Evolutionary conservation across 768 basidiomycete genomes (phyloP).

Genomic region (Auricularia cornea): DNA sequence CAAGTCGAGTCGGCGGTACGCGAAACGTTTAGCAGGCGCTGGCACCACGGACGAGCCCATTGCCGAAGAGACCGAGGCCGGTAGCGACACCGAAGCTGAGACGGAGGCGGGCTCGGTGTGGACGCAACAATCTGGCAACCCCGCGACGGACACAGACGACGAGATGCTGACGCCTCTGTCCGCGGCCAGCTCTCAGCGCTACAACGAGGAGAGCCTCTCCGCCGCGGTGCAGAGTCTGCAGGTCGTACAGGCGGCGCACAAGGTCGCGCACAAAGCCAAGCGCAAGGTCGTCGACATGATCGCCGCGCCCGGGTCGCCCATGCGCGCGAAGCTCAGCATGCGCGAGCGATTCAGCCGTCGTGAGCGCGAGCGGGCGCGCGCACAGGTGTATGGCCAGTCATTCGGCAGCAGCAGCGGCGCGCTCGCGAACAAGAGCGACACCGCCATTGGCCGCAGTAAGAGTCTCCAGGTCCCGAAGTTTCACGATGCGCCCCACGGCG

Average conservation of each 20-base stretch:
- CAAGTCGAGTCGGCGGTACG: constrained; percentile 2
- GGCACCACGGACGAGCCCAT: background rate
- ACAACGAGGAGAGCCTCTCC: background rate
- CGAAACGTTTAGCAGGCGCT: background rate
- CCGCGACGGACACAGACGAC: constrained; percentile 23
- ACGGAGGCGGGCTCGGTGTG: constrained; percentile 49
- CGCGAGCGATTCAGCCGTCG: background rate
- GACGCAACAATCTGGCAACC: constrained; percentile 29
- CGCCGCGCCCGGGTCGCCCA: background rate
- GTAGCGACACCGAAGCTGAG: constrained; percentile 35
- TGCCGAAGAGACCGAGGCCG: constrained; percentile 15
- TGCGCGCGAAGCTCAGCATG: background rate
- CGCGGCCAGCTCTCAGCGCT: constrained; percentile 16
- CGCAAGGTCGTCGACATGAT: background rate
- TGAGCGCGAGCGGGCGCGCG: background rate
- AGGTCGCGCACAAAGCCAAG: background rate
- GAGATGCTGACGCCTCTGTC: constrained; percentile 27
- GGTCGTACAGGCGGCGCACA: background rate
- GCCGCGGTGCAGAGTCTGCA: background rate
- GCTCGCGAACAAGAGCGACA: background rate
- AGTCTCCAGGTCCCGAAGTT: background rate
- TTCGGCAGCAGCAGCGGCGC: background rate
- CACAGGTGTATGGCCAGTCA: background rate
- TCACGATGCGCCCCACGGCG: background rate
- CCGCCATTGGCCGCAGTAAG: background rate